These are phyloP conservation scores for slime mould (Dictyostelium discoideum) DNA, from an alignment of 78 protist genomes.

Conservation along the genomic window DNA sequence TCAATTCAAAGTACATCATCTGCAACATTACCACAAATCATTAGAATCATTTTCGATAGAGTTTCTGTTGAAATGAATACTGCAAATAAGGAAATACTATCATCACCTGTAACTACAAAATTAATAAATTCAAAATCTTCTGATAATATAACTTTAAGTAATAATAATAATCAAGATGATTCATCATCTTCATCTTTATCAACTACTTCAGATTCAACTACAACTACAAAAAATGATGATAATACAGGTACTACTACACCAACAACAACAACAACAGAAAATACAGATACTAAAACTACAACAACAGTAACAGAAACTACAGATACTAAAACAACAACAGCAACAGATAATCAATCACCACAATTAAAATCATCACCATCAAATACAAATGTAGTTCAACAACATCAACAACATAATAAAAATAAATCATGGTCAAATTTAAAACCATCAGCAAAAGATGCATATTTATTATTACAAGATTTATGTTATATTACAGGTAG, in stretches of 20 bases:
- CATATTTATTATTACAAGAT: constrained; percentile 64
- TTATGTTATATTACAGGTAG: constrained; percentile 72
- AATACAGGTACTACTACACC: constrained; percentile 2
- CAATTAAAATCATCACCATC: constrained; percentile 6
- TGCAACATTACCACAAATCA: constrained; percentile 79
- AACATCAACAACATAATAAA: not conserved
- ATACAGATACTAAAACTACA: not conserved
- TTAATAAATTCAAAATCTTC: not conserved
- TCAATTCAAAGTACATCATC: constrained; percentile 77
- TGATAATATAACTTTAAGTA: not conserved
- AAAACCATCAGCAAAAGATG: constrained; percentile 70
- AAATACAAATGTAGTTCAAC: not conserved
- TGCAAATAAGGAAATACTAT: not conserved
- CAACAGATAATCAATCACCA: not conserved
- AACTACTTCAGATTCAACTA: not conserved
- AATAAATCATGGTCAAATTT: not conserved
- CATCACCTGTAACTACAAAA: not conserved
- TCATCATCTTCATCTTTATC: not conserved
- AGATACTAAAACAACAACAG: not conserved
- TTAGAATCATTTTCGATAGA: constrained; percentile 75
- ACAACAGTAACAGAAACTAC: not conserved
- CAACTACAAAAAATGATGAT: not conserved
- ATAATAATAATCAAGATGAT: not conserved
- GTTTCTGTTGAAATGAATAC: constrained; percentile 18
- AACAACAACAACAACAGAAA: constrained; percentile 12